Conservation (phyloP, 768 basidiomycete species). For the Leccinum longicurvipes region DNA sequence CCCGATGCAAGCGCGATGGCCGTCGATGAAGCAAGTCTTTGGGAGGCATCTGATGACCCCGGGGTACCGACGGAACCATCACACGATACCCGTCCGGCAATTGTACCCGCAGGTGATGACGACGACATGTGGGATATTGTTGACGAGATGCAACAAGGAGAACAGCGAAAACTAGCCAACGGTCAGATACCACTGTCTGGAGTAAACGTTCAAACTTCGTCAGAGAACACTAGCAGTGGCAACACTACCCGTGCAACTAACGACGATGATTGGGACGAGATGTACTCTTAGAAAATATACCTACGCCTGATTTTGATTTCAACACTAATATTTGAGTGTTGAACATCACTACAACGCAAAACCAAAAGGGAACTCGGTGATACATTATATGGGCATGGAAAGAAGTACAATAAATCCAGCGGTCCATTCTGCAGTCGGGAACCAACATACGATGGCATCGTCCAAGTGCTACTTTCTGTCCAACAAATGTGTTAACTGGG, state of each 20-base stretch:
- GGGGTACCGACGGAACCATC: constrained; percentile 2
- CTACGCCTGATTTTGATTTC: neutral
- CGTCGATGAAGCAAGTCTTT: constrained; percentile 40
- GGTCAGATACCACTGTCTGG: constrained; percentile 25
- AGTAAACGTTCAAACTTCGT: constrained; percentile 15
- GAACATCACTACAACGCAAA: neutral
- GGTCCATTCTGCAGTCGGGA: neutral
- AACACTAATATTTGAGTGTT: neutral
- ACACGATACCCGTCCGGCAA: neutral
- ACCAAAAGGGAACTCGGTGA: neutral
- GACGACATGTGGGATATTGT: constrained; percentile 75
- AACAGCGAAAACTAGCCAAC: constrained; percentile 3
- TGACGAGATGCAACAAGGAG: constrained; percentile 46
- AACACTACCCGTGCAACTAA: constrained; percentile 30
- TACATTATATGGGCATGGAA: neutral
- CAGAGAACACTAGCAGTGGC: constrained; percentile 6
- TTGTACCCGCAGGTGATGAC: constrained; percentile 38
- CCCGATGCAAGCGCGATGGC: constrained; percentile 18
- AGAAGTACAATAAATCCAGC: neutral
- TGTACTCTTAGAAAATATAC: constrained; percentile 44
- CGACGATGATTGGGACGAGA: constrained; percentile 61
- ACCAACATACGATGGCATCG: neutral
- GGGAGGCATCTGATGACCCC: constrained; percentile 27
- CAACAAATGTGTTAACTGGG: constrained; percentile 6
- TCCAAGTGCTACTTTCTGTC: neutral